Evolutionary conservation across 176 grass and related monocot genomes (phyloP).

Genomic region (Tillandsia fasciculata): DNA sequence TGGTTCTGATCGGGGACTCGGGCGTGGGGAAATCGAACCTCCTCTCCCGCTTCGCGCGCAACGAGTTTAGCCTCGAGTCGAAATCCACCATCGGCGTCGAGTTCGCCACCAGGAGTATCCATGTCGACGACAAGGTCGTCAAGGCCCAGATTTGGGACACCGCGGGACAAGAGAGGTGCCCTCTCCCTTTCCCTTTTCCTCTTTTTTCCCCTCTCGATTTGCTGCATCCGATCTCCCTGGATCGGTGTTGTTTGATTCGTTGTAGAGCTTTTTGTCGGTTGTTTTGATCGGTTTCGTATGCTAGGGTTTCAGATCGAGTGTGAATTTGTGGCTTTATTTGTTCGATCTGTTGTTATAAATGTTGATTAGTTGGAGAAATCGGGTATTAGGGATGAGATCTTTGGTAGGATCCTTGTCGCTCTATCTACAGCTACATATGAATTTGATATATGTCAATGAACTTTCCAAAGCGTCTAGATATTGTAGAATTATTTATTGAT

Average conservation of each 20-base stretch:
- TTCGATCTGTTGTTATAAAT: neutral
- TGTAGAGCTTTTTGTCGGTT: too few relatives aligned
- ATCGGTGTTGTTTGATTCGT: neutral
- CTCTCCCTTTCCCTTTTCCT: neutral
- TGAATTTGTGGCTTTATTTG: too few relatives aligned
- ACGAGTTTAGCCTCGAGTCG: conserved; percentile 7
- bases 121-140: conserved; percentile 8
- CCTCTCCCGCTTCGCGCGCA: neutral
- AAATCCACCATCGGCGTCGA: conserved; percentile 11
- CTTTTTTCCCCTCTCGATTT: neutral
- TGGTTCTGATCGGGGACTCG: conserved; percentile 10
- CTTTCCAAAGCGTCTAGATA: neutral
- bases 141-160: conserved; percentile 14
- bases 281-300: neutral
- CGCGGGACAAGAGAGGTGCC: conserved; percentile 6
- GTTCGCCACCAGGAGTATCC: conserved; percentile 9
- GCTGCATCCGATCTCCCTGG: neutral
- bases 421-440: too few relatives aligned
- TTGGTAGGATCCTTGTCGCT: too few relatives aligned
- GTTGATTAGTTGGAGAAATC: neutral
- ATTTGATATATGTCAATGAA: neutral
- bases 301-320: neutral
- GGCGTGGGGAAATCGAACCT: conserved; percentile 12
- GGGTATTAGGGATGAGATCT: neutral
- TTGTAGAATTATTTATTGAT: neutral